A percentile compares a stretch with the other conserved stretches of the same genome.
phyloP scores from a whole-genome alignment of 1,139 yeast species.

The Yamadazyma oceani region DNA sequence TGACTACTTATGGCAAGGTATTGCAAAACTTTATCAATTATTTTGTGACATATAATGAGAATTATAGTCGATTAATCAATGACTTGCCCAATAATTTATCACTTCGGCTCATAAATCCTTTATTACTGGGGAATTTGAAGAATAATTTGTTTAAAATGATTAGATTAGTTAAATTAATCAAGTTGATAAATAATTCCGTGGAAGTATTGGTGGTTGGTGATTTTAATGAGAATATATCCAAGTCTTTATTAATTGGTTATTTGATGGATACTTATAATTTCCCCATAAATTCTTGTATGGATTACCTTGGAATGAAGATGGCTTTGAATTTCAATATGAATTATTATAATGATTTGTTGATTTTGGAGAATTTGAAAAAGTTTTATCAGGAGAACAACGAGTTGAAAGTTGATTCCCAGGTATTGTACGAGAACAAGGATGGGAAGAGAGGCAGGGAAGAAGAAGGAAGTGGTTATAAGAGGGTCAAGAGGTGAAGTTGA shows the following conservation, averaged over 20 bases:
- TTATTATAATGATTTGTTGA: slow-evolving; percentile 43
- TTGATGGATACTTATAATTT: slow-evolving; percentile 45
- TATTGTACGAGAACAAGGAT: slow-evolving; percentile 33
- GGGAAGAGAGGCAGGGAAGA: slow-evolving; percentile 34
- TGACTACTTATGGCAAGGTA: slow-evolving; percentile 30
- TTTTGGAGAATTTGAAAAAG: slow-evolving; percentile 42
- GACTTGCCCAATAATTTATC: slow-evolving; percentile 28
- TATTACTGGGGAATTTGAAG: slow-evolving; percentile 40
- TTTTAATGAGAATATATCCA: slow-evolving; percentile 33
- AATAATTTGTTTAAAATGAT: slow-evolving; percentile 40
- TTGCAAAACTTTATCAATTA: slow-evolving; percentile 41
- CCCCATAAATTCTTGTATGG: slow-evolving; percentile 32
- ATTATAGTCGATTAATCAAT: slow-evolving; percentile 28
- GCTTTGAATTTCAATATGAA: slow-evolving; percentile 26
- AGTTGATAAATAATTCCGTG: slow-evolving; percentile 32
- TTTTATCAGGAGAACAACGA: slow-evolving; percentile 35
- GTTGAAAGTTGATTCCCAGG: slow-evolving; percentile 29
- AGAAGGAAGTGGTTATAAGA: slow-evolving; percentile 12
- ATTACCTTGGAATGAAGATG: slow-evolving; percentile 14
- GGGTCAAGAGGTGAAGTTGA: slow-evolving; percentile 4
- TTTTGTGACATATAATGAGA: slow-evolving; percentile 37
- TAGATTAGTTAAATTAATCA: slow-evolving; percentile 38
- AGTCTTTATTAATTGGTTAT: slow-evolving; percentile 38
- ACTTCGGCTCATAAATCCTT: slow-evolving; percentile 34
- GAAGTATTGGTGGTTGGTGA: slow-evolving; percentile 40